phyloP scores from a whole-genome alignment of 2,329 filamentous ascomycete species.

The Pseudogymnoascus pannorum region DNA sequence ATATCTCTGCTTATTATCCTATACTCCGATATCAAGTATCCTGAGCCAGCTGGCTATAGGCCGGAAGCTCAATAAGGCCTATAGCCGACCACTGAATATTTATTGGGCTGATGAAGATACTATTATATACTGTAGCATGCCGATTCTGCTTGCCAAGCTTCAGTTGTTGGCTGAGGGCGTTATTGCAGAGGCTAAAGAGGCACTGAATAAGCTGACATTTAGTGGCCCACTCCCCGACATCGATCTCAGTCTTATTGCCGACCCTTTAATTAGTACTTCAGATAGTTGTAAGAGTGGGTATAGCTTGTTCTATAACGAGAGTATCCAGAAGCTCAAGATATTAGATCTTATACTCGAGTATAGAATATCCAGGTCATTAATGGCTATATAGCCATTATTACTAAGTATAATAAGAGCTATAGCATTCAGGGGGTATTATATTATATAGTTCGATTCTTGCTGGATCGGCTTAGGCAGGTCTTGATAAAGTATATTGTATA shows the following conservation, averaged over 20 bases:
- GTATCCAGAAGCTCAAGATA: background rate
- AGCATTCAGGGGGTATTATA: no score
- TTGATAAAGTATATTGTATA: no score
- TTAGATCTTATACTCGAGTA: background rate
- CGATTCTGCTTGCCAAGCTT: background rate
- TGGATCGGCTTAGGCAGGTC: no score
- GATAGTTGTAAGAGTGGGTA: background rate
- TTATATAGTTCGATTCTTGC: no score
- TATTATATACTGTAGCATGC: constrained; percentile 41
- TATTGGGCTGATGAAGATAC: constrained; percentile 32
- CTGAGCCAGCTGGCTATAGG: background rate
- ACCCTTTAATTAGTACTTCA: background rate
- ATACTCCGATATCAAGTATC: no score
- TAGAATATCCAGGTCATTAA: no score
- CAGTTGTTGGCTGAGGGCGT: background rate
- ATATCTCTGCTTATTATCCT: no score
- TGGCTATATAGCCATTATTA: no score
- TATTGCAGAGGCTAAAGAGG: background rate
- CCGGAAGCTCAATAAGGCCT: background rate
- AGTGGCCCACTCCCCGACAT: background rate
- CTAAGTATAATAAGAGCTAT: no score
- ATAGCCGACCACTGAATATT: background rate
- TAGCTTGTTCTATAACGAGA: background rate
- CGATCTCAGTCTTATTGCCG: background rate
- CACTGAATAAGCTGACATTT: background rate